Evolutionary conservation across 2,329 filamentous ascomycete genomes (phyloP).

Genomic region (Salinomyces thailandicus): DNA sequence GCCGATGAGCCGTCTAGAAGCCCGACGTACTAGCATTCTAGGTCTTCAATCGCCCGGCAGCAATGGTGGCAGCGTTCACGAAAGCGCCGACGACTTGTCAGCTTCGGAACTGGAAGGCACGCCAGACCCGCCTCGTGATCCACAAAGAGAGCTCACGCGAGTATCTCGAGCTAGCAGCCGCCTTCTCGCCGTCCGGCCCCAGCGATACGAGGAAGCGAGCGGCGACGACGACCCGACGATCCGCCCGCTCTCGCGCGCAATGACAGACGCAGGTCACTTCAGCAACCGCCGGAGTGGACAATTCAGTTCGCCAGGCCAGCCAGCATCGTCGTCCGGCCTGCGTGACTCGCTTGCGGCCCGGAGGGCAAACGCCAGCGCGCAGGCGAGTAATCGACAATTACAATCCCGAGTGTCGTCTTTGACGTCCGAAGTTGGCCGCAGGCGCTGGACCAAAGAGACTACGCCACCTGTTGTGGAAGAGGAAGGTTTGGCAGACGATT

Average conservation of each 20-base stretch:
- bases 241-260: constrained; percentile 38
- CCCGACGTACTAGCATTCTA: constrained; percentile 30
- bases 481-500: constrained; percentile 3
- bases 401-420: constrained; percentile 12
- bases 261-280: constrained; percentile 34
- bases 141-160: constrained; percentile 16
- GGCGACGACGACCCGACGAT: constrained; percentile 30
- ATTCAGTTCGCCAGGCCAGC: constrained; percentile 5
- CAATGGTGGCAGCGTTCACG: constrained; percentile 22
- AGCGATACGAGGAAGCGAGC: constrained; percentile 20
- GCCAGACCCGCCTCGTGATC: constrained; percentile 17
- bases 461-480: constrained; percentile 14
- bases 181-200: constrained; percentile 26
- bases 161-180: constrained; percentile 30
- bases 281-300: constrained; percentile 14
- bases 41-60: constrained; percentile 13
- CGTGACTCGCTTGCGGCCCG: constrained; percentile 6
- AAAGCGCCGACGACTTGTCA: constrained; percentile 19
- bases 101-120: constrained; percentile 19
- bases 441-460: constrained; percentile 9
- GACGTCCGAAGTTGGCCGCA: constrained; percentile 7
- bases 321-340: constrained; percentile 5
- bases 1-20: constrained; percentile 34
- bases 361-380: constrained; percentile 6
- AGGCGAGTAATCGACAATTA: constrained; percentile 7